Base-by-base conservation (phyloP, 352 stramenopile genomes). In the Albugo laibachii region DNA sequence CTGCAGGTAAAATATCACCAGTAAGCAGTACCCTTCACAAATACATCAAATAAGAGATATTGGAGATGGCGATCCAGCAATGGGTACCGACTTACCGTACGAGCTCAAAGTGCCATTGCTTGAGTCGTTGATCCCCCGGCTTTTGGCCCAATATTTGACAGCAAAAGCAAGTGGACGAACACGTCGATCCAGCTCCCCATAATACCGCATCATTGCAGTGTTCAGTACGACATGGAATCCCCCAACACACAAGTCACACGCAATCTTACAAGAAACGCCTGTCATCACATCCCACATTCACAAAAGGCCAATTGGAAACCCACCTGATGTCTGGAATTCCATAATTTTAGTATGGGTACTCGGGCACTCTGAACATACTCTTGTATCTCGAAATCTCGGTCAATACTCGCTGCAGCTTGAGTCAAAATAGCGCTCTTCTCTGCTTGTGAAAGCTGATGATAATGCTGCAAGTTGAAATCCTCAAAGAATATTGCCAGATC, bases 81-180 rank as follows among this genome's bases (percentile, higher is more conserved):
- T 55, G 41, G 13, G 38, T 45, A 27, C n/a, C 6, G 45, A 41
- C 41, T 15, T 49, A 84, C 75, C 94, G 56, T 99, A 99, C 10
- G 85, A 97, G 52, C 81, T 97, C 41, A 99, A 67, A 15, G 94
- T 98, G 16, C 95, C 92, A 20, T 96, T 85, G 16, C 71, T 80
- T 31, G 95, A 92, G 52, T 97, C 93, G 58, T 99, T 99, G 53
- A 99, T 97, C 11, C 91, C 76, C 19, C 94, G 70, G 34, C 76
- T 74, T 59, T 98, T 97, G 8, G 94, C 93, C 95, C 94, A 99
- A 38, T 95, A 79, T 63, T 99, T 99, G 53, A 99, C 77, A 1
- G 96, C 85, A 58, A 96, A 96, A 47, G 91, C 92, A 13, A 99
- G 58, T 11, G 93, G 76, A 4, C 88, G 82, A 11, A 93, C 77